Conservation (phyloP, 2,329 filamentous ascomycete species). For the Penicillium sp. region DNA sequence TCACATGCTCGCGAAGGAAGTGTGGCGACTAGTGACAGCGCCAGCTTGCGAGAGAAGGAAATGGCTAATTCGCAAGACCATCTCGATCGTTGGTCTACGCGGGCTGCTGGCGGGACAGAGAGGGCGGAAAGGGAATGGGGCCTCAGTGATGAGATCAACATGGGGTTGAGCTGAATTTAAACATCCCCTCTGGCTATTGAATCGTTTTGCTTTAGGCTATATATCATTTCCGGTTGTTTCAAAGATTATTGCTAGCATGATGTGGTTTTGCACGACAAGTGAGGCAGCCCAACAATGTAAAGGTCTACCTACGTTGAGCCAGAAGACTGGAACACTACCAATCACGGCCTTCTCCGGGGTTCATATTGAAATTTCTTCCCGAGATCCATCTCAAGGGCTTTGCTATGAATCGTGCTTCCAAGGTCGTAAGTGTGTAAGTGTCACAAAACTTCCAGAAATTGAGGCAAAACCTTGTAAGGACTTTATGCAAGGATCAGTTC, state of each 20-base stretch:
- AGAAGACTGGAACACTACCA: too few species aligned
- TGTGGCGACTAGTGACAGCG: constrained; percentile 30
- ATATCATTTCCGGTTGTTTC: neutral
- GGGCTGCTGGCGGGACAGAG: constrained; percentile 55
- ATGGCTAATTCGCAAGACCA: constrained; percentile 48
- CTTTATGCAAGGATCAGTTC: constrained; percentile 34
- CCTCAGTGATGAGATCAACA: constrained; percentile 78
- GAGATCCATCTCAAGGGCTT: too few species aligned
- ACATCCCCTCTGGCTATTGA: neutral
- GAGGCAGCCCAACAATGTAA: too few species aligned
- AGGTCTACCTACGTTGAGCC: too few species aligned
- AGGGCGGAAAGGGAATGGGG: constrained; percentile 64
- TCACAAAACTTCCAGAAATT: too few species aligned
- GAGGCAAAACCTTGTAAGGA: too few species aligned
- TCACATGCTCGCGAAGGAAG: constrained; percentile 30
- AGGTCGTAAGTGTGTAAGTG: too few species aligned
- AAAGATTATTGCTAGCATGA: neutral
- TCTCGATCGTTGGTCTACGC: constrained; percentile 55
- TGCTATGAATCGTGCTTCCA: too few species aligned
- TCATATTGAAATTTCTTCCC: too few species aligned
- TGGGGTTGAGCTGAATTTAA: constrained; percentile 70
- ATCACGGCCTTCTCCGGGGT: too few species aligned
- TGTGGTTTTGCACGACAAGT: too few species aligned
- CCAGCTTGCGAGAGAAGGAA: constrained; percentile 41
- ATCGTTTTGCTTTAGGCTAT: neutral